Base-by-base conservation (phyloP, 2,329 filamentous ascomycete species). In the Aureobasidium leucospermi region DNA sequence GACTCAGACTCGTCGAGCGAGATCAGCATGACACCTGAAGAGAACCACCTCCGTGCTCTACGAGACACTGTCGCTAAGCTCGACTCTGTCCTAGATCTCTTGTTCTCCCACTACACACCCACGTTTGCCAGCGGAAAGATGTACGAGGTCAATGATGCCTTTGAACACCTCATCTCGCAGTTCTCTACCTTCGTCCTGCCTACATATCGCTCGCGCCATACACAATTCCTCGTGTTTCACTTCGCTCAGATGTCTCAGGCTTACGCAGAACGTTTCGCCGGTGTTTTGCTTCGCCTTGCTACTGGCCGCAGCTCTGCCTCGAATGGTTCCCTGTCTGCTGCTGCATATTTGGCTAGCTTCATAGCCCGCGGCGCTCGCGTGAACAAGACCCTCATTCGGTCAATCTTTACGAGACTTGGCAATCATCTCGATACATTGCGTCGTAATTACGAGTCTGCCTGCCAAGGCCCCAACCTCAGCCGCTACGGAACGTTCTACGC, bases 151-250 rank as follows among this genome's bases (percentile, higher is more conserved):
- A 83, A 88, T 64, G 84, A 86, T 59, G 84, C 85, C 52, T 89
- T 96, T 66, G 86, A 89, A 57, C 85, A 89, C 59, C 80, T 99
- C 41, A 80, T 97, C 31, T 83, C 86, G 51, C 91, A 96, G 70
- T 99, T 99, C 69, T 84, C 87, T 62, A 88, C 84, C 69, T 90
- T 91, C 68, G 90, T 99, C 61, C 81, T 99, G 32, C 91, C 92
- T 3, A 95, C 91, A 13, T 91, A 94, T 71, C 89, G 90, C 65
- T 96, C 91, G 28, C 86, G 94, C 36, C 93, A 97, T 71, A 91
- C 91, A 0, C 94, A 99, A 68, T 99, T 97, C 67, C 83, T 99
- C 49, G 81, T 97, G 53, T 99, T 99, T 74, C 93, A 96, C 74
- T 96, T 96, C 70, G 89, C 89, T 15, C 93, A 99, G 73, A 83